phyloP scores from a whole-genome alignment of 2,329 filamentous ascomycete genomes.

The Arthrobotrys entomopaga region DNA sequence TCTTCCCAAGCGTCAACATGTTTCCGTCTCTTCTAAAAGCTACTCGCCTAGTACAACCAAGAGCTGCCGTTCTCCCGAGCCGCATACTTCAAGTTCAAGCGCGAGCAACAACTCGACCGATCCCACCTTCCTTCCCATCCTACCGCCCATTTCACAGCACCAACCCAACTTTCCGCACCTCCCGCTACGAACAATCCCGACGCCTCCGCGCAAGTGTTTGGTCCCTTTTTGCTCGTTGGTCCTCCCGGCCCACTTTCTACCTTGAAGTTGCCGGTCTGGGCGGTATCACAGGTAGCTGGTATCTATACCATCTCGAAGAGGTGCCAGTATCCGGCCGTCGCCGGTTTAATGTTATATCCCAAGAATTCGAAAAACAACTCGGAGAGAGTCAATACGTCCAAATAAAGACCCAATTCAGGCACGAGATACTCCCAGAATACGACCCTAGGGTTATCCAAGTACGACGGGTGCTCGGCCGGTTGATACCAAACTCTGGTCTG shows the following conservation, averaged over 20 bases:
- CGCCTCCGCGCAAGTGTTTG: conserved; percentile 21
- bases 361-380: conserved; percentile 68
- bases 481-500: conserved; percentile 76
- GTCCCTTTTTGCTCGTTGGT: conserved; percentile 34
- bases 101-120: not conserved
- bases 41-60: conserved; percentile 4
- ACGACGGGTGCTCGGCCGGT: conserved; percentile 71
- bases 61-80: not conserved
- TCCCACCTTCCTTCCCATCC: not conserved
- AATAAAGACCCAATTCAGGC: conserved; percentile 68
- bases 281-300: conserved; percentile 65
- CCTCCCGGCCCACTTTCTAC: conserved; percentile 45
- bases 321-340: conserved; percentile 77
- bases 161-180: not conserved
- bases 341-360: conserved; percentile 76
- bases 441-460: conserved; percentile 71
- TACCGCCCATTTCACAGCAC: conserved; percentile 34
- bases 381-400: conserved; percentile 68
- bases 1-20: not conserved
- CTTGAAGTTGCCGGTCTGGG: conserved; percentile 40
- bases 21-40: conserved; percentile 9
- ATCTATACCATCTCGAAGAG: conserved; percentile 75
- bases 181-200: conserved; percentile 35
- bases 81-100: conserved; percentile 2
- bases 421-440: conserved; percentile 69